These are phyloP conservation scores for Leishmania martiniquensis DNA, from an alignment of 208 protist species.

Conservation along the genomic window DNA sequence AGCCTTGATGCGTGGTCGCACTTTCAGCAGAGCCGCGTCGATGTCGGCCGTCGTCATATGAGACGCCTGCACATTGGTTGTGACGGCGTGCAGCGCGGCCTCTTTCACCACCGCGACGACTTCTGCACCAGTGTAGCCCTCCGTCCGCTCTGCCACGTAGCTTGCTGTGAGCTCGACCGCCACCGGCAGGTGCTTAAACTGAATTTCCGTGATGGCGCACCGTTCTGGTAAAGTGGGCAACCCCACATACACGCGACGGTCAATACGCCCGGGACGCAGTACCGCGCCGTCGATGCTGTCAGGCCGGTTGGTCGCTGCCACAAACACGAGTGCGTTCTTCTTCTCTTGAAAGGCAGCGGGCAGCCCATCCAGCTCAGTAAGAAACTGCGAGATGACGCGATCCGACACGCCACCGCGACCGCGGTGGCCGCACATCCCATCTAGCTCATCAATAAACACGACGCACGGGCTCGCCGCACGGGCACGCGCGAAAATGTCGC, in stretches of 20 bases:
- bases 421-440: slow-evolving; percentile 97
- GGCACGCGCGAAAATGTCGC: slow-evolving; percentile 95
- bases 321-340: slow-evolving; percentile 93
- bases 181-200: slow-evolving; percentile 68
- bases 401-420: slow-evolving; percentile 92
- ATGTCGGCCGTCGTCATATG: slow-evolving; percentile 58
- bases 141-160: slow-evolving; percentile 57
- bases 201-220: slow-evolving; percentile 88
- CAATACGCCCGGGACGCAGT: slow-evolving; percentile 92
- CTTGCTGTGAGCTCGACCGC: slow-evolving; percentile 48
- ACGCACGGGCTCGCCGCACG: slow-evolving; percentile 65
- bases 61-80: slow-evolving; percentile 47
- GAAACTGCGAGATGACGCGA: slow-evolving; percentile 98
- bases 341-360: slow-evolving; percentile 38
- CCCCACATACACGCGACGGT: slow-evolving; percentile 93
- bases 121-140: slow-evolving; percentile 95
- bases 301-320: slow-evolving; percentile 94
- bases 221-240: slow-evolving; percentile 81
- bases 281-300: slow-evolving; percentile 93
- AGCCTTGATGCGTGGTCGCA: slow-evolving; percentile 53
- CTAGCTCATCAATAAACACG: slow-evolving; percentile 99
- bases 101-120: slow-evolving; percentile 92
- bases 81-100: slow-evolving; percentile 87
- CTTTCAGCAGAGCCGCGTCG: slow-evolving; percentile 52
- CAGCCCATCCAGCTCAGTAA: slow-evolving; percentile 93